Evolutionary conservation across 2,329 filamentous ascomycete genomes (phyloP), one percentile per base, ranked within the genome.

Genomic region (Truncatella angustata): DNA sequence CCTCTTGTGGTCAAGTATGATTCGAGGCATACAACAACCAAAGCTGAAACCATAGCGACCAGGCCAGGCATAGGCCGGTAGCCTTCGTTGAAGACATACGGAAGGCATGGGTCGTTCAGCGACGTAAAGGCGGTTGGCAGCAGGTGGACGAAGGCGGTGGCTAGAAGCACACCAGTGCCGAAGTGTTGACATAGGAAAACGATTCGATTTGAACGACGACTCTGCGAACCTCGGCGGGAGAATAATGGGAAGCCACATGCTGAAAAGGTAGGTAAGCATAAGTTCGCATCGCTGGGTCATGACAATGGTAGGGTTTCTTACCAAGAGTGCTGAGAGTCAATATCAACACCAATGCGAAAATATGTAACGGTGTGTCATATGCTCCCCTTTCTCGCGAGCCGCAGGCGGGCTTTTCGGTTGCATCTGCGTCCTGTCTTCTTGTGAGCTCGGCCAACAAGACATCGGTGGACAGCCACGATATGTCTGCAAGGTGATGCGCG

Each of bases 91-190:
- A 92, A 96, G 65, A 91, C 87, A 52, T 80, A 75, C 7, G 91
- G 89, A 0, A 96, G 82, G 61, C 86, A 89, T 39, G 85, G 85
- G 56, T 88, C 81, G 58, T 80, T 86, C 18, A 88, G 73, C 36
- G 84, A 86, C 53, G 77, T 68, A 61, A 89, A 89, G 1, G 86
- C 85, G 23, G 82, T 88, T 50, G 83, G 85, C 4, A 87, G 78
- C 11, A 88, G 76, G 71, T 93, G 89, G 23, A 93, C 88, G 63
- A 94, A 94, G 51, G 90, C 89, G 1, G 90, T 94, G 10, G 90
- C 89, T 56, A 94, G 86, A n/a, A 94, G 75, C 18, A 94, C 90
- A 54, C 90, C 90, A 1, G 90, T 94, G 63, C 90, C 88, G 58
- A 90, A 88, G 71, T 91, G 87, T 58, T 87, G 83, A 61, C 84